These are phyloP conservation scores for Capronia epimyces DNA, from an alignment of 2,329 filamentous ascomycete genomes.

Conservation along the genomic window DNA sequence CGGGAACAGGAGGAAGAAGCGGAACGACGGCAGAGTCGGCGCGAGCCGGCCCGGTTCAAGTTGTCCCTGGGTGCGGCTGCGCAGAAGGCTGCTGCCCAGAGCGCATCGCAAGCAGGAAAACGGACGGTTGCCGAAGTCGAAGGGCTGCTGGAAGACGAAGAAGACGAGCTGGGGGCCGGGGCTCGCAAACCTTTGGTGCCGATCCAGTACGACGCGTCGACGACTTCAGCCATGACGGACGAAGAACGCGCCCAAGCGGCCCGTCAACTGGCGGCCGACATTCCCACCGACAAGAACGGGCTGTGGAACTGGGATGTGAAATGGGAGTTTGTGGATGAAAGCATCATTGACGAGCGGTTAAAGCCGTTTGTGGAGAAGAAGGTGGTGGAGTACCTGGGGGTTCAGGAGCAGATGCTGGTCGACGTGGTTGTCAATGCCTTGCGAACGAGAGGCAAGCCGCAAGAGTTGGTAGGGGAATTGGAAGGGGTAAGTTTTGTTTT, in stretches of 20 bases:
- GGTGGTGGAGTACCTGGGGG: slow-evolving; percentile 90
- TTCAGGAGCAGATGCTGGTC: slow-evolving; percentile 92
- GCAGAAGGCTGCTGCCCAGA: slow-evolving; percentile 59
- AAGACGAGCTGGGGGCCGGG: slow-evolving; percentile 61
- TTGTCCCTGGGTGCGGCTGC: slow-evolving; percentile 85
- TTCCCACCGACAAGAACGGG: slow-evolving; percentile 77
- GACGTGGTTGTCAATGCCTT: slow-evolving; percentile 88
- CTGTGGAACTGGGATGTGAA: slow-evolving; percentile 90
- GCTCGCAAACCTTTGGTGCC: slow-evolving; percentile 72
- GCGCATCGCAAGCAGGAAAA: slow-evolving; percentile 47
- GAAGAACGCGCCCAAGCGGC: slow-evolving; percentile 82
- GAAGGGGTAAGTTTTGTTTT: slow-evolving; percentile 60
- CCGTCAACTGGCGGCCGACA: slow-evolving; percentile 77
- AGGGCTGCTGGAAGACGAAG: slow-evolving; percentile 89
- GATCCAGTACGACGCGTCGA: slow-evolving; percentile 70
- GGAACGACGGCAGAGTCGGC: slow-evolving; percentile 37
- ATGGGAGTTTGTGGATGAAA: slow-evolving; percentile 84
- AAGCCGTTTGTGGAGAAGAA: slow-evolving; percentile 97
- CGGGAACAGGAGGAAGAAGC: slow-evolving; percentile 16
- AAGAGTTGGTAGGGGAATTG: slow-evolving; percentile 75
- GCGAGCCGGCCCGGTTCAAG: slow-evolving; percentile 73
- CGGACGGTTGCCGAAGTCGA: slow-evolving; percentile 89
- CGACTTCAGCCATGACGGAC: slow-evolving; percentile 66
- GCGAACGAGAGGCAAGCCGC: slow-evolving; percentile 66
- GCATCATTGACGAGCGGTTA: slow-evolving; percentile 75